Evolutionary conservation across 768 basidiomycete species (phyloP).

Genomic region (Lactifluus hygrophoroides): DNA sequence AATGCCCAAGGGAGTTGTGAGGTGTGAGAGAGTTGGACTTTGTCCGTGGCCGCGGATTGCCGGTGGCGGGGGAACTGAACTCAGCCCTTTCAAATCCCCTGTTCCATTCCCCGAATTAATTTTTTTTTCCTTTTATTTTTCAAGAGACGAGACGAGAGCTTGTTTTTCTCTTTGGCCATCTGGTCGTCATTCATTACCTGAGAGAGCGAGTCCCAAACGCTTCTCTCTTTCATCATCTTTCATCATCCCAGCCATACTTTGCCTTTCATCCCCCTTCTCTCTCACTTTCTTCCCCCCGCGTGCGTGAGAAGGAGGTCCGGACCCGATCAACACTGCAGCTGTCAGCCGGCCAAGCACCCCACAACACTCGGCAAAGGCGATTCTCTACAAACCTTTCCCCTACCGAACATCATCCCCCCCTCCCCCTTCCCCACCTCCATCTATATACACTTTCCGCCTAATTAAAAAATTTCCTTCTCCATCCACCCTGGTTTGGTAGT

Average conservation of each 20-base stretch:
- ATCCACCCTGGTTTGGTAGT: background rate
- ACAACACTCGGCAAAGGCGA: slow-evolving; percentile 1
- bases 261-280: background rate
- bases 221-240: slow-evolving; percentile 6
- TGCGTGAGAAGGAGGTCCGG: background rate
- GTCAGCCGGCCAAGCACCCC: background rate
- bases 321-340: background rate
- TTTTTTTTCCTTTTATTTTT: background rate
- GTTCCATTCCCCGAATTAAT: background rate
- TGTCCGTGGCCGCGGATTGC: slow-evolving; percentile 1
- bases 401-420: background rate
- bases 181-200: slow-evolving; percentile 8
- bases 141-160: background rate
- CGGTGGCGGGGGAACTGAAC: background rate
- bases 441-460: background rate
- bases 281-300: background rate
- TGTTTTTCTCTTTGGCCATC: background rate
- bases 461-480: background rate
- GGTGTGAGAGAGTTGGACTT: background rate
- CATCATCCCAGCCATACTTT: background rate
- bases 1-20: background rate
- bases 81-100: background rate
- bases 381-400: background rate
- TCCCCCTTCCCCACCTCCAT: background rate
- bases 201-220: background rate